Evolutionary conservation across 108 stramenopile genomes (phyloP).

Genomic region (Nitzschia sp.): DNA sequence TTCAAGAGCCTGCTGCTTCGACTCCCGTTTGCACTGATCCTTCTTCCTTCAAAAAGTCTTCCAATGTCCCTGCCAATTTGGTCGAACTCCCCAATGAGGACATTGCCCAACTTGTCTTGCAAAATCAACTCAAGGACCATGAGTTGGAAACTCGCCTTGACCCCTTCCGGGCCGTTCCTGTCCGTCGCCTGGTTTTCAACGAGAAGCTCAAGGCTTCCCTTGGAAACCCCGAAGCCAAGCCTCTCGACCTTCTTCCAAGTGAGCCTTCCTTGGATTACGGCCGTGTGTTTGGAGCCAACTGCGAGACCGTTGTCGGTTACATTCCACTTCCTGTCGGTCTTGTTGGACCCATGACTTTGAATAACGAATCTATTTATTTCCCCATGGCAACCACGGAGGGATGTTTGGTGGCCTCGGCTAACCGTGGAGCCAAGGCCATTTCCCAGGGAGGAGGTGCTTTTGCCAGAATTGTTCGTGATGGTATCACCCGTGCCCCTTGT

Average conservation of each 20-base stretch:
- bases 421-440: constrained; percentile 97
- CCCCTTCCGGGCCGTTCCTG: constrained; percentile 86
- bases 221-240: constrained; percentile 21
- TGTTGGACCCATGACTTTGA: constrained; percentile 90
- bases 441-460: constrained; percentile 74
- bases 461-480: constrained; percentile 85
- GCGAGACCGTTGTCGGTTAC: constrained; percentile 97
- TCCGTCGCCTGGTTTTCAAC: constrained; percentile 80
- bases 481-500: constrained; percentile 97
- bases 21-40: constrained; percentile 79
- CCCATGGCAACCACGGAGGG: constrained; percentile 99
- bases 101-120: constrained; percentile 74
- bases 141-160: constrained; percentile 92
- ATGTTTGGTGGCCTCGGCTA: constrained; percentile 93
- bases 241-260: constrained; percentile 66
- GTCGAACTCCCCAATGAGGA: constrained; percentile 61
- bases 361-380: constrained; percentile 86
- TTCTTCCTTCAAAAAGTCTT: constrained; percentile 43
- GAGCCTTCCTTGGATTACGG: constrained; percentile 83
- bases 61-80: constrained; percentile 35
- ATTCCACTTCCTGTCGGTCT: constrained; percentile 95
- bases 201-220: constrained; percentile 52
- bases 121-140: constrained; percentile 90
- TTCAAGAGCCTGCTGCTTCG: constrained; percentile 65
- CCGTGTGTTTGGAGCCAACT: constrained; percentile 93